Evolutionary conservation across 1,139 yeast species (phyloP).

Genomic region (Zhuliangozyma parablackwelliae): DNA sequence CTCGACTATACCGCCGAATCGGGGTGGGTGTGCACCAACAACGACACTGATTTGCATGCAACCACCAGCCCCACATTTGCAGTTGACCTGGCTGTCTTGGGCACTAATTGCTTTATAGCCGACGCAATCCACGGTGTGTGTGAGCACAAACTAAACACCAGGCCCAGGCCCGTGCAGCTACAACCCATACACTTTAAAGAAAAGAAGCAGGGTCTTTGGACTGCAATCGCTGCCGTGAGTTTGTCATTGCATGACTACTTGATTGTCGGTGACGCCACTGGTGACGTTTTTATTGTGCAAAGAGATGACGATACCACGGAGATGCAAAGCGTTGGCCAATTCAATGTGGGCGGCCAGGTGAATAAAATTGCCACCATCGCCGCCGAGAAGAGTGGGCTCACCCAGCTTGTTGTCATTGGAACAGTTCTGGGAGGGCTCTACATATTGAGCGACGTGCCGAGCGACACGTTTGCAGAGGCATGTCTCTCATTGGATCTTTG

Average conservation of each 20-base stretch:
- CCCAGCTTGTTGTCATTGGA: constrained; percentile 23
- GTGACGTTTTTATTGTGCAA: constrained; percentile 19
- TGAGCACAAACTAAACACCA: too few species aligned
- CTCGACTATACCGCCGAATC: too few species aligned
- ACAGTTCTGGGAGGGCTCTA: constrained; percentile 36
- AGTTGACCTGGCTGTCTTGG: too few species aligned
- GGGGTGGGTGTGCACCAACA: too few species aligned
- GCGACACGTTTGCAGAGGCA: too few species aligned
- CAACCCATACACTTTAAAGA: not conserved
- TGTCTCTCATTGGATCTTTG: too few species aligned
- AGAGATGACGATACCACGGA: not conserved
- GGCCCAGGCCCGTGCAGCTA: too few species aligned
- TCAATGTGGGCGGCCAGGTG: constrained; percentile 31
- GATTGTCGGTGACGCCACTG: constrained; percentile 28
- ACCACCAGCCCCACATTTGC: too few species aligned
- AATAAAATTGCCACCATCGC: constrained; percentile 17
- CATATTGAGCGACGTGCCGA: constrained; percentile 2
- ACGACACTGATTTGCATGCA: too few species aligned
- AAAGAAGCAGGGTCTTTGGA: not conserved
- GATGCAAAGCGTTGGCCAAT: constrained; percentile 6
- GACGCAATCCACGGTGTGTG: too few species aligned
- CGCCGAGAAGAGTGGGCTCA: not conserved
- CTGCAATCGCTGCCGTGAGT: not conserved
- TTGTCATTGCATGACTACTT: constrained; percentile 2
- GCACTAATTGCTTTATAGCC: too few species aligned